Evolutionary conservation across 345 rosid genomes (phyloP), one percentile per base, ranked within the genome.

Genomic region (Schrenkiella parvula): DNA sequence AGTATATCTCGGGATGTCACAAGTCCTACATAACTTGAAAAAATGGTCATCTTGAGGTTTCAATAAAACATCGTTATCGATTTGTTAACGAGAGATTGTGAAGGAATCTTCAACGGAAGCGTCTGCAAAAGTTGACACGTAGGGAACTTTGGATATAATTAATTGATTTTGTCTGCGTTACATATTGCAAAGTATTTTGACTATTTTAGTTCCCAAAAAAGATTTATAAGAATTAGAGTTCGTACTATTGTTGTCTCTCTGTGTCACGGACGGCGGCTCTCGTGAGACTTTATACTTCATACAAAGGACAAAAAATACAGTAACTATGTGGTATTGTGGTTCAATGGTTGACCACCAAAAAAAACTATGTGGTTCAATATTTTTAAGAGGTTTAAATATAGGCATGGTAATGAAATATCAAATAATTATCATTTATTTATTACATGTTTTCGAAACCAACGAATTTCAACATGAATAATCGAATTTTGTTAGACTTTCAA

Each of bases 261-360:
- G 29, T 53, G 47, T 64, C 76, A 64, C 70, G 76, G 70, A 63
- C 70, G 64, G 26, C 70, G 70, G 76, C 70, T 72, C 63, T 44
- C 55, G 56, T 53, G 56, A 72, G 64, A 42, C 47, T 53, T 15
- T 52, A 52, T 26, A 52, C 35, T 42, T 71, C 31, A 15, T 43
- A 32, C 22, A 18, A 26, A 31, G 28, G 46, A 67, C 51, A 66
- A 52, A 52, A 52, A 0, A n/a, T n/a, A n/a, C n/a, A n/a, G n/a
- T 5, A 25, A 67, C 52, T 13, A 41, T 6, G 21, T 29, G 31
- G 53, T 42, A 54, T 13, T 6, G 21, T 29, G 31, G 53, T 42
- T 68, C 17, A 19, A 29, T 53, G 58, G 37, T 53, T 53, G 58
- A 53, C 55, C 55, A 23, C 12, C 12, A 28, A 53, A n/a, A 28